A percentile compares a stretch with the other conserved stretches of the same genome.
Conservation (phyloP, 306 rosid genomes). For the Sophora flavescens region DNA sequence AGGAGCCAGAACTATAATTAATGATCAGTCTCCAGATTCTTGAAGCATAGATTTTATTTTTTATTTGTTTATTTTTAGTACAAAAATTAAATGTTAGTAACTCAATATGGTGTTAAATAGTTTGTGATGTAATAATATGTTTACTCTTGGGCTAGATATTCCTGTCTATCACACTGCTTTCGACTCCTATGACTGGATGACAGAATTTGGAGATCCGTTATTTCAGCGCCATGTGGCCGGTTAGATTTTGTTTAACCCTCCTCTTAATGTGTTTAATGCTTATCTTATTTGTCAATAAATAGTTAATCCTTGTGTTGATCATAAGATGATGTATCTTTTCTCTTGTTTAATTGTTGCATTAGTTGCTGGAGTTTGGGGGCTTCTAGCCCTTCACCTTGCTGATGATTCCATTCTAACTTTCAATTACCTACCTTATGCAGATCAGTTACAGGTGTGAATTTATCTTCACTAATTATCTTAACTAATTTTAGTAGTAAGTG, state of each 20-base stretch:
- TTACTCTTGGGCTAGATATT: conserved; percentile 54
- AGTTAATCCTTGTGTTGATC: not conserved
- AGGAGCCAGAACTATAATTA: conserved; percentile 3
- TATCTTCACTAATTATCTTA: not conserved
- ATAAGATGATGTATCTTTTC: conserved; percentile 6
- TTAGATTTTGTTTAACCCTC: conserved; percentile 28
- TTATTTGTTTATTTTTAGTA: not conserved
- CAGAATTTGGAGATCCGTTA: conserved; percentile 66
- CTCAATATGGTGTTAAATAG: not conserved
- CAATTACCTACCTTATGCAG: conserved; percentile 64
- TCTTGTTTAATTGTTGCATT: conserved; percentile 23
- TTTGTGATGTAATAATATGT: conserved; percentile 15
- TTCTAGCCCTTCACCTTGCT: conserved; percentile 74
- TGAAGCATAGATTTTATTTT: not conserved
- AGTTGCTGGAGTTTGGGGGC: conserved; percentile 86
- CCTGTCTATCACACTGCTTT: conserved; percentile 81
- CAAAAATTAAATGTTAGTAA: not conserved
- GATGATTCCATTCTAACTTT: conserved; percentile 76
- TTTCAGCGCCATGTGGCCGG: conserved; percentile 78
- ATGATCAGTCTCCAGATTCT: not conserved
- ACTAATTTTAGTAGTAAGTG: not conserved
- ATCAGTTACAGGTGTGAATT: conserved; percentile 65
- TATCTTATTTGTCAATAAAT: not conserved
- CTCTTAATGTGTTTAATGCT: not conserved
- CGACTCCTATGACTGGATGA: conserved; percentile 79